Base-by-base conservation (phyloP, 108 stramenopile genomes). In the Bacterosira constricta region DNA sequence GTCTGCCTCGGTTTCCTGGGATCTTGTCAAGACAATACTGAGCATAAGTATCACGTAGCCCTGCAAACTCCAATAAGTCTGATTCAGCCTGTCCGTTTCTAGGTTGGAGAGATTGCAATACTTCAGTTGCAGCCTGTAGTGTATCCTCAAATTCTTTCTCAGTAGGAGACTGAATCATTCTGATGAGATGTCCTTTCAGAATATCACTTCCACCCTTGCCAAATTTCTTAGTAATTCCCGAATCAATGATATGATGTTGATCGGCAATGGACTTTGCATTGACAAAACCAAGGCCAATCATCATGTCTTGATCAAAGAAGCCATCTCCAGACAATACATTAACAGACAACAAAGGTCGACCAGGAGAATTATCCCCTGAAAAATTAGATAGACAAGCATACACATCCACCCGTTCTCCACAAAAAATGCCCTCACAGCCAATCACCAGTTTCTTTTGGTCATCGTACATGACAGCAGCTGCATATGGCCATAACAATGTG, bases 361-460 rank as follows among this genome's bases (percentile, higher is more conserved):
- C 35, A 30, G 71, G 49, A 4, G 71, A 15, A 41, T 23, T 63
- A 31, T 51, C 53, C 11, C 4, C 30, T 15, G 53, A 21, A 27
- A 73, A 63, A 9, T 63, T 11, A 25, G 49, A 54, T 5, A 62
- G 26, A 49, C 63, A 73, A 7, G 63, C 5, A 29, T 63, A 63
- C 50, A 53, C 42, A 26, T 53, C 51, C 1, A 18, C 25, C n/a
- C 34, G 13, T 38, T 73, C 61, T 8, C 71, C 61, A 44, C 61
- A 73, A 12, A 73, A n/a, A 54, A 73, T 53, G 1, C 61, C 71
- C 41, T 63, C 71, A 23, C 61, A 73, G 26, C 36, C 61, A 13
- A 73, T 29, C 11, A 49, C 63, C 25, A 63, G 1, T 35, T 41
- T 63, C 25, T 26, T 53, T n/a, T 52, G 21, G 15, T 73, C 61